Conservation (phyloP, 371 early-diverging fungal species). For the Thermomucor indicae-seudaticae region DNA sequence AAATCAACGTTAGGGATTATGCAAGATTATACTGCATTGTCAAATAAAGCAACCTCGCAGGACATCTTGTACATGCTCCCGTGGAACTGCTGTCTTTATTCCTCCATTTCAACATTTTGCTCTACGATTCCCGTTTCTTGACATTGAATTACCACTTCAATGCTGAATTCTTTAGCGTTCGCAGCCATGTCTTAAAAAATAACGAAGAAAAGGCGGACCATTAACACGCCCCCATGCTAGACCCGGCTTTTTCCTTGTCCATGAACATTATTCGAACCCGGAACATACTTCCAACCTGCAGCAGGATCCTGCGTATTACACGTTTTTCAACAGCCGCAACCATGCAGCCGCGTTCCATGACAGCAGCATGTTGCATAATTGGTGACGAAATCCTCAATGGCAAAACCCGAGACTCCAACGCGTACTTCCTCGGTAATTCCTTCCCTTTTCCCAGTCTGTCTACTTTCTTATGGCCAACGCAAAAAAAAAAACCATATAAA, state of each 20-base stretch:
- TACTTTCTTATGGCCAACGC: not conserved
- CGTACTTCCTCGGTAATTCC: conserved; percentile 45
- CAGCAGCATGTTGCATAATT: conserved; percentile 46
- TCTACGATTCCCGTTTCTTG: not conserved
- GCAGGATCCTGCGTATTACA: no score
- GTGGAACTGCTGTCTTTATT: conserved; percentile 47
- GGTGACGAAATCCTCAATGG: conserved; percentile 76
- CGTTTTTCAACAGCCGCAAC: not conserved
- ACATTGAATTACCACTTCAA: conserved; percentile 36
- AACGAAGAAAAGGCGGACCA: no score
- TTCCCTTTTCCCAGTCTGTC: no score
- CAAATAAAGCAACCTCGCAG: conserved; percentile 55
- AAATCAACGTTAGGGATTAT: not conserved
- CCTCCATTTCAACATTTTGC: not conserved
- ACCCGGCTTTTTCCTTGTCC: no score
- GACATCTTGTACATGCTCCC: conserved; percentile 57
- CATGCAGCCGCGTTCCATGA: conserved; percentile 6
- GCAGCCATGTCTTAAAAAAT: no score
- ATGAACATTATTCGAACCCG: no score
- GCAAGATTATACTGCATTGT: not conserved
- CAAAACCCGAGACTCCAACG: conserved; percentile 68
- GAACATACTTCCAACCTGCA: no score
- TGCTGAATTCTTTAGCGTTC: conserved; percentile 33
- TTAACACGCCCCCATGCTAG: no score
- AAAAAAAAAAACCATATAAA: not conserved